Base-by-base conservation (phyloP, 331 rosid species). In the Telfairia occidentalis region DNA sequence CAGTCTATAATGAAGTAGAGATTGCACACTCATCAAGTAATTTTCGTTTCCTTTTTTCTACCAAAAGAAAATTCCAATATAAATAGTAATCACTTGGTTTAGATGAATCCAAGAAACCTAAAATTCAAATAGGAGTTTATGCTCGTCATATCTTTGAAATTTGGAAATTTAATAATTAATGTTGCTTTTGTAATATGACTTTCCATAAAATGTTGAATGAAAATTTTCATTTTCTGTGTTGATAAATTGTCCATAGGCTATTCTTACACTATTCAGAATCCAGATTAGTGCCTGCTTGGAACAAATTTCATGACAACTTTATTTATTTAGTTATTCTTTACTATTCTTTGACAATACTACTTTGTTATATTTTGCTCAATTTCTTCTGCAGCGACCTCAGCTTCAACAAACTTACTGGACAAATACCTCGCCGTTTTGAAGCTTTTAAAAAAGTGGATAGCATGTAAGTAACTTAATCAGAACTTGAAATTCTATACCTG, bases 401-500 rank as follows among this genome's bases (percentile, higher is more conserved):
- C 81, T 86, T 83, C 48, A 86, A 86, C 84, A 77, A 83, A 45
- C 61, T 83, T 73, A 83, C 79, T 0, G 89, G 87, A 71, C 46
- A 0, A 71, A 71, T 86, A 59, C 86, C 87, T 19, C 5, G 0
- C 13, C 70, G 7, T 82, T 76, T 76, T 71, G 18, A 16, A 15
- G 7, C 37, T 19, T 78, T 79, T 21, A 7, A 59, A 18, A 23
- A 81, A 0, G 15, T 64, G 16, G 71, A 86, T 9, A 81, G 55
- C 75, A 61, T 88, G 97, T 92, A 81, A 82, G 96, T 70, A 35
- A 35, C 15, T 2, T 29, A n/a, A 46, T 46, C 59, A 45, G 26
- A 71, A 71, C 42, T 45, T 45, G 24, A 46, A 70, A 26, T 28
- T 45, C 24, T 45, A 28, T 15, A 16, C 19, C 10, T 69, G 7